phyloP scores from a whole-genome alignment of 2,329 filamentous ascomycete species.

The Cladosporium sphaerospermum region DNA sequence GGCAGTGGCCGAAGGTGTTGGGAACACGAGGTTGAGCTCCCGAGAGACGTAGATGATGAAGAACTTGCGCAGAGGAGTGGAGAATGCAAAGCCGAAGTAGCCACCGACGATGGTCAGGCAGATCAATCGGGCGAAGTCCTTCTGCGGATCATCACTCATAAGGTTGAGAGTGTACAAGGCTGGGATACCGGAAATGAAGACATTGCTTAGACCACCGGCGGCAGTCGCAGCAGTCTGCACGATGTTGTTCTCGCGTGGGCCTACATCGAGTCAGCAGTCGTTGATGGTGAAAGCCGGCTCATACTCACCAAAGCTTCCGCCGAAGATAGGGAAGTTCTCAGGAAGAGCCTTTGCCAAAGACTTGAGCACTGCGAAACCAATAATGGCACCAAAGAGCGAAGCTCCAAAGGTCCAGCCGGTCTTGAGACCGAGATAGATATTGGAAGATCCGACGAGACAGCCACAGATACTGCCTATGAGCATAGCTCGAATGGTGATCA shows the following conservation, averaged over 20 bases:
- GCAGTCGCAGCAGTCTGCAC: conserved; percentile 55
- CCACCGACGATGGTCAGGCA: conserved; percentile 56
- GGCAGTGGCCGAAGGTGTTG: conserved; percentile 54
- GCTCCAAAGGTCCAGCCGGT: conserved; percentile 41
- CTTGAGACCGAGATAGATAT: conserved; percentile 54
- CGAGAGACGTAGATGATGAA: conserved; percentile 61
- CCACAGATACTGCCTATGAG: conserved; percentile 51
- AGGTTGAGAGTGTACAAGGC: conserved; percentile 54
- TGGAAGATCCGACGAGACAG: conserved; percentile 56
- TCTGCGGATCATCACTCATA: conserved; percentile 44
- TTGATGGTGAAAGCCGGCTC: background rate
- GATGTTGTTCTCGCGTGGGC: conserved; percentile 58
- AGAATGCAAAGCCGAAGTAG: conserved; percentile 60
- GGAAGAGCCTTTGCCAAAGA: conserved; percentile 46
- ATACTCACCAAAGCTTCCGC: conserved; percentile 42
- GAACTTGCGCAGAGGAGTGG: conserved; percentile 56
- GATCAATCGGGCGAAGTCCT: conserved; percentile 54
- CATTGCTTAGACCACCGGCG: conserved; percentile 51
- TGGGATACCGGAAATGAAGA: conserved; percentile 56
- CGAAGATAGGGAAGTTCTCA: conserved; percentile 46
- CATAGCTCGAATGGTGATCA: conserved; percentile 52
- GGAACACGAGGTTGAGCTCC: conserved; percentile 55
- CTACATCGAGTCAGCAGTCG: background rate
- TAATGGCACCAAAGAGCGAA: conserved; percentile 41
- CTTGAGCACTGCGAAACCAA: conserved; percentile 55